Evolutionary conservation across 306 rosid species (phyloP), one percentile per base, ranked within the genome.

Genomic region (Bauhinia variegata): DNA sequence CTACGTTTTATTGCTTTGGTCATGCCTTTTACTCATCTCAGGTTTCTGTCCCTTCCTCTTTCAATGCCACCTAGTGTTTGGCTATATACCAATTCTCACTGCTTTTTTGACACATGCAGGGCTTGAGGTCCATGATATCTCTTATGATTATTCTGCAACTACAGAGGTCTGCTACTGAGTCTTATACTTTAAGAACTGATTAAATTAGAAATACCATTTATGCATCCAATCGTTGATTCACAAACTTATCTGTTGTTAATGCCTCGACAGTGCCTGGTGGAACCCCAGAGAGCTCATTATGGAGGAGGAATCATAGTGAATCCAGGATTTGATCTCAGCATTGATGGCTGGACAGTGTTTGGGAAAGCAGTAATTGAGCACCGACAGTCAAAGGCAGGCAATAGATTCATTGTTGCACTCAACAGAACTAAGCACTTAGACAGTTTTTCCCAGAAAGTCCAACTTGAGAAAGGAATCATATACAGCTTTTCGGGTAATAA

Each of bases 301-400:
- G 88, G 87, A 68, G 97, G 97, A 32, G 97, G 97, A 41, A 70
- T 89, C 31, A 80, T 91, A 64, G 82, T 78, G n/a, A 91, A 91
- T 50, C 89, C 97, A 68, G 87, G 73, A 59, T 85, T 88, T 70
- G 84, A 85, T 11, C 34, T 83, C 36, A 75, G 74, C 61, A 68
- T 66, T 46, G 69, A 85, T 14, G 85, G 91, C 12, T 88, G 97
- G 96, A 70, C 34, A 42, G 75, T 68, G 3, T 74, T 75, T 74
- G 90, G 96, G 72, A 69, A 74, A 10, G 96, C 85, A 53, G 50
- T 68, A n/a, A 70, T 89, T 5, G 78, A 77, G 65, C 82, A 75
- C 69, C 42, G 84, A 17, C 8, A 56, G 41, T 80, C 85, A 7
- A 82, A 80, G 64, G 80, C 63, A 70, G 96, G 88, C 42, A 83